Base-by-base conservation (phyloP, 805 yeast species). In the Candida sakaeoensis region DNA sequence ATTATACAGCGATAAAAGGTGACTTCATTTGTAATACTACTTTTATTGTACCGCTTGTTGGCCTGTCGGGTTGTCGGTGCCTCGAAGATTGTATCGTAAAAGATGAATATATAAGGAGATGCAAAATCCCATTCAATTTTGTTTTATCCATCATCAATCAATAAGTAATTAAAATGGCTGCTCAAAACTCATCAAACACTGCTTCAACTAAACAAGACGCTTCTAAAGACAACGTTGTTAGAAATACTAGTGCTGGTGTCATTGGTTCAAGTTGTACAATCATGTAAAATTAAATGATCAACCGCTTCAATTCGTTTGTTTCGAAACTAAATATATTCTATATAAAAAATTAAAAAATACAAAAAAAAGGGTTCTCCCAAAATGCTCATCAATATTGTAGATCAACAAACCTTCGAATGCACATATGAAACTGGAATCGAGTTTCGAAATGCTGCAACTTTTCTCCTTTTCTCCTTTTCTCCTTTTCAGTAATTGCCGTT, bases 241-340 rank as follows among this genome's bases (percentile, higher is more conserved):
- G n/a, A 14, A 5, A 7, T 17, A 17, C 32, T 8, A 17, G 31
- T 19, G n/a, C 10, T 9, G 34, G 34, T 31, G 10, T 13, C 8
- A 19, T 31, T 31, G 31, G 31, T 25, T 35, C 32, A 35, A 35
- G 24, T 14, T 35, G 38, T 35, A 35, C 38, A 10, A 35, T 35
- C 25, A 35, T 35, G 38, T 35, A 35, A 35, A 16, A 22, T 26
- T 12, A 26, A 12, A 12, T n/a, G 13, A 12, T 26, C 10, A 26
- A 7, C 13, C 8, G 14, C 13, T 26, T 26, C 30, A 15, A 10
- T 28, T 14, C 31, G 31, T 6, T 28, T 4, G 5, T 8, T 5
- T 5, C 14, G 5, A 28, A 8, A 8, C 15, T n/a, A 28, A 6
- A 28, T 28, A 28, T 4, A 4, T 9, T 28, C 6, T 21, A 10